Conservation (phyloP, 1,284 basidiomycete genomes). For the Ustilago trichophora region DNA sequence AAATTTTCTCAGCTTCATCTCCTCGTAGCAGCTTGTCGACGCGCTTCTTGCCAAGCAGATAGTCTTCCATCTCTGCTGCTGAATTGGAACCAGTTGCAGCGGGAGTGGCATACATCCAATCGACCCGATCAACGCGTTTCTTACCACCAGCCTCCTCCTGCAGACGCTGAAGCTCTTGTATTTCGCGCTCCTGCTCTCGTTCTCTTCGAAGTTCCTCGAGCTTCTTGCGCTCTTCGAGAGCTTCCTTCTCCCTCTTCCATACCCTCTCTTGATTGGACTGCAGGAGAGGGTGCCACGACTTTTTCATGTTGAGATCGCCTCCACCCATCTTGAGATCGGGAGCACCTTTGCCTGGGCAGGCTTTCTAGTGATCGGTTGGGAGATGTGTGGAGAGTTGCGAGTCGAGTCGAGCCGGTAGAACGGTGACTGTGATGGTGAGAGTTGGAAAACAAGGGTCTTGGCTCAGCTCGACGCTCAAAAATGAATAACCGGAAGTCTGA, state of each 20-base stretch:
- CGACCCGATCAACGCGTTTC: slow-evolving; percentile 89
- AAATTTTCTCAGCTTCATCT: slow-evolving; percentile 78
- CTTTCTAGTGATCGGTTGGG: neutral
- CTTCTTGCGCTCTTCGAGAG: slow-evolving; percentile 97
- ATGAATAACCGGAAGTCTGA: too few species aligned
- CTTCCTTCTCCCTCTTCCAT: slow-evolving; percentile 97
- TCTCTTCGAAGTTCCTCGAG: slow-evolving; percentile 94
- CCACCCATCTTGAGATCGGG: slow-evolving; percentile 78
- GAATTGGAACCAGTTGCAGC: slow-evolving; percentile 81
- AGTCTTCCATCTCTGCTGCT: slow-evolving; percentile 86
- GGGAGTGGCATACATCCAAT: slow-evolving; percentile 99
- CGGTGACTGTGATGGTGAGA: slow-evolving; percentile 3
- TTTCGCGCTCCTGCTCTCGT: slow-evolving; percentile 93
- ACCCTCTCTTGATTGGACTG: slow-evolving; percentile 98
- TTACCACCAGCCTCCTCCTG: slow-evolving; percentile 83
- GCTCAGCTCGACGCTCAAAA: slow-evolving; percentile 15
- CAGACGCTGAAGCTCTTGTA: slow-evolving; percentile 92
- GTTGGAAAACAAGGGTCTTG: neutral
- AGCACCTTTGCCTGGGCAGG: slow-evolving; percentile 3
- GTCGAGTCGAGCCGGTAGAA: neutral
- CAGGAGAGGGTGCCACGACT: slow-evolving; percentile 93
- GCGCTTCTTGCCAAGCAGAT: slow-evolving; percentile 95
- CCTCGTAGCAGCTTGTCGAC: slow-evolving; percentile 90
- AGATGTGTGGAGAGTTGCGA: too few species aligned
- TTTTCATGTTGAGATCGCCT: slow-evolving; percentile 86